Conservation (phyloP, 176 grass and related monocot species). For the Bromus sterilis region DNA sequence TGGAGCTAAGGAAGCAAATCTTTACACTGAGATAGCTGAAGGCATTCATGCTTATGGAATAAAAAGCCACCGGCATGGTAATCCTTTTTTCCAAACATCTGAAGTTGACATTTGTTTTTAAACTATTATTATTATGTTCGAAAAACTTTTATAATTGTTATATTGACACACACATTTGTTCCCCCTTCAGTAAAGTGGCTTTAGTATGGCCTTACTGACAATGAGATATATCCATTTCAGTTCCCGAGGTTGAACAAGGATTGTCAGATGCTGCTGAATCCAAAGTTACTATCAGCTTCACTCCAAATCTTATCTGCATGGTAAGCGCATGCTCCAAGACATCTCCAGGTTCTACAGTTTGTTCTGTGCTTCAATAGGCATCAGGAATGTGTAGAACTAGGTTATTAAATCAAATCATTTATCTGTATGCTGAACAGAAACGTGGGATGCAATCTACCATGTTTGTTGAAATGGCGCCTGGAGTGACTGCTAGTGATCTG, state of each 20-base stretch:
- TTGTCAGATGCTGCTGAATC: conserved; percentile 76
- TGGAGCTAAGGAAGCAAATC: conserved; percentile 97
- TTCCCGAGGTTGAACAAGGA: conserved; percentile 98
- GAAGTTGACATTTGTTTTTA: conserved; percentile 2
- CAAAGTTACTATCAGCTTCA: conserved; percentile 93
- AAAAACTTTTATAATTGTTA: not conserved
- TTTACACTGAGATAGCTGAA: conserved; percentile 97
- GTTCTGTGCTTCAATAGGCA: not conserved
- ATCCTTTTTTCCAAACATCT: not conserved
- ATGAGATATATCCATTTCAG: conserved; percentile 36
- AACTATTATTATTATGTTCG: not conserved
- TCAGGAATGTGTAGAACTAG: not conserved
- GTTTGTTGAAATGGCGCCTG: conserved; percentile 77
- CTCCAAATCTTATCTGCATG: conserved; percentile 94
- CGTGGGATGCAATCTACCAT: conserved; percentile 98
- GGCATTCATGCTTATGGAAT: conserved; percentile 94
- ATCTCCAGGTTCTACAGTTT: not conserved
- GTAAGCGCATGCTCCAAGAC: conserved; percentile 26
- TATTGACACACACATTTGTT: not conserved
- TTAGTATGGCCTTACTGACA: conserved; percentile 23
- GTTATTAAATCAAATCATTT: not conserved
- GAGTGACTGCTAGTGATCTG: conserved; percentile 65
- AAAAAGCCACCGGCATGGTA: conserved; percentile 88
- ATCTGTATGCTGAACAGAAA: conserved; percentile 47
- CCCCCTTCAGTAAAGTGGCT: not conserved